Evolutionary conservation across 768 basidiomycete genomes (phyloP), one percentile per base, ranked within the genome.

Genomic region (Russula compacta): DNA sequence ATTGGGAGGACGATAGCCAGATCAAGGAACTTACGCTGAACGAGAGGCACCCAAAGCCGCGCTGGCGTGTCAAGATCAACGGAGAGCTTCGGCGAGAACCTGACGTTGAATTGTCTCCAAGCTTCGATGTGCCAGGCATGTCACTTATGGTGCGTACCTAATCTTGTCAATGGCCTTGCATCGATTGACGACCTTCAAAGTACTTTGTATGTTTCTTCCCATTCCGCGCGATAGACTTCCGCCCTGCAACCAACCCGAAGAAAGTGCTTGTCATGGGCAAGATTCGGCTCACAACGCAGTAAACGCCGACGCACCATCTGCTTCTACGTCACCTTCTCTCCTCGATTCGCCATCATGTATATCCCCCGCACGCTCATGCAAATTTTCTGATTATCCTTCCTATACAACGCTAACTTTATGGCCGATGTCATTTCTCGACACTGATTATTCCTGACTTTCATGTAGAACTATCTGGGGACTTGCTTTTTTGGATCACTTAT

Each of bases 31-130:
- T 59, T 42, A 47, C 53, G 14, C 19, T 58, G 1, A 33, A 14
- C 4, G 42, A 38, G 6, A 39, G 12, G 17, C 53, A 60, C 21
- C n/a, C 36, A 15, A 33, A 5, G 15, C 0, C 43, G 10, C 62
- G 58, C 40, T 66, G 62, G 58, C 19, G 52, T 39, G 35, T 64
- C 12, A 38, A 48, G 17, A 46, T 66, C 14, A 55, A 55, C 7
- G 62, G 64, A 8, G 5, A 4, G 2, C 40, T 66, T n/a, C 54
- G 24, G 2, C 49, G 38, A 42, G 38, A 36, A 1, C 10, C 8
- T 6, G 11, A 3, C 0, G 35, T 59, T 9, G 19, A 57, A n/a
- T 46, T 64, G 8, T 10, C 1, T 15, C 44, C 56, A 24, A 64
- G 63, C 50, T 53, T 60, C 19, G 49, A 56, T 35, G n/a, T 15